Evolutionary conservation across 2,329 filamentous ascomycete species (phyloP).

Genomic region (Bimuria novae-zelandiae): DNA sequence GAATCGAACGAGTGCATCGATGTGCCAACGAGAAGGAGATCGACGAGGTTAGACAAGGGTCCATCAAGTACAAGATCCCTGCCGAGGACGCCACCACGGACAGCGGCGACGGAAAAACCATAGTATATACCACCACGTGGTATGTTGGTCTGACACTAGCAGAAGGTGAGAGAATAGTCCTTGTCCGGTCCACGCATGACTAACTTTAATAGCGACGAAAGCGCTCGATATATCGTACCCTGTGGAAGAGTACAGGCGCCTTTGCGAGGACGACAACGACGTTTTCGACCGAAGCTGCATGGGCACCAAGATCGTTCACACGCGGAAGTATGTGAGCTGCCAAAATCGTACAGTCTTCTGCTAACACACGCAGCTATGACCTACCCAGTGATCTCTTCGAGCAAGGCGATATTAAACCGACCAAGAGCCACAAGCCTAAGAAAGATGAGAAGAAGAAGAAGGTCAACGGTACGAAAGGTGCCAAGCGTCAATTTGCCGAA

Average conservation of each 20-base stretch:
- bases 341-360: too few relatives aligned
- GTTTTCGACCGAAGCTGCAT: neutral
- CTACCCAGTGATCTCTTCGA: slow-evolving; percentile 90
- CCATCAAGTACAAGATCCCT: slow-evolving; percentile 63
- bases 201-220: slow-evolving; percentile 19
- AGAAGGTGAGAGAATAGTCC: slow-evolving; percentile 61
- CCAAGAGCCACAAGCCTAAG: slow-evolving; percentile 50
- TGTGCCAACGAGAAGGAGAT: slow-evolving; percentile 67
- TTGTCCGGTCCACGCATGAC: neutral
- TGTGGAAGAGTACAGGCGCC: slow-evolving; percentile 83
- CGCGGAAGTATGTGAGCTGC: slow-evolving; percentile 53
- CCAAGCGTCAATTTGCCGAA: slow-evolving; percentile 51
- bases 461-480: slow-evolving; percentile 23
- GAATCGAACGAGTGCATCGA: slow-evolving; percentile 80
- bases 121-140: slow-evolving; percentile 85
- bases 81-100: slow-evolving; percentile 46
- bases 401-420: slow-evolving; percentile 66
- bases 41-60: slow-evolving; percentile 65
- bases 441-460: slow-evolving; percentile 31
- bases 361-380: slow-evolving; percentile 66
- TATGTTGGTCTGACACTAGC: slow-evolving; percentile 88
- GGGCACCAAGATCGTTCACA: slow-evolving; percentile 75
- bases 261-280: slow-evolving; percentile 69
- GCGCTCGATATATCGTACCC: slow-evolving; percentile 78
- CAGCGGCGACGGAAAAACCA: slow-evolving; percentile 43